A percentile compares a stretch with the other conserved stretches of the same genome.
These are phyloP conservation scores for Stereum hirsutum DNA, from an alignment of 1,284 basidiomycete genomes.

Conservation along the genomic window DNA sequence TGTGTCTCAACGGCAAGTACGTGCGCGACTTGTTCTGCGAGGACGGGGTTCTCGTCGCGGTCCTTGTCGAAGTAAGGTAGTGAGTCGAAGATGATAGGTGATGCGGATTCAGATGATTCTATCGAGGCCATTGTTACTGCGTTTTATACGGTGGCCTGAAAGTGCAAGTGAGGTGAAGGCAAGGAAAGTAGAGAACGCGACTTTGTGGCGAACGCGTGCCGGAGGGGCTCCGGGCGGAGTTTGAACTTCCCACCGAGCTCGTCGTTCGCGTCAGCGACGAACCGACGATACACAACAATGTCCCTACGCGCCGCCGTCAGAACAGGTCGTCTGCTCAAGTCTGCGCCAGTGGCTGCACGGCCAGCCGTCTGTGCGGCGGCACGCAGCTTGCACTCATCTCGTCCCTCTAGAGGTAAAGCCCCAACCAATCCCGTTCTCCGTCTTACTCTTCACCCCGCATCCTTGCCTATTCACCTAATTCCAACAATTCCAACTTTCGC, in stretches of 20 bases:
- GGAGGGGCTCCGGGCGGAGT: slow-evolving; percentile 14
- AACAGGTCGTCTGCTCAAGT: slow-evolving; percentile 29
- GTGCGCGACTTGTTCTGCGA: slow-evolving; percentile 65
- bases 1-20: slow-evolving; percentile 64
- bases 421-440: too few species aligned
- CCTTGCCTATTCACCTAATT: neutral
- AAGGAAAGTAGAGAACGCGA: slow-evolving; percentile 6
- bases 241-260: slow-evolving; percentile 9
- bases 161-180: too few species aligned
- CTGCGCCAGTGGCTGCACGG: slow-evolving; percentile 17
- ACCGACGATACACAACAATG: slow-evolving; percentile 32
- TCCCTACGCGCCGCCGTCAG: slow-evolving; percentile 37
- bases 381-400: slow-evolving; percentile 21
- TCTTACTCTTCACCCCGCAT: neutral
- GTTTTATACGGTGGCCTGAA: too few species aligned
- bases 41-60: slow-evolving; percentile 64
- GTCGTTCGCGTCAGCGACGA: slow-evolving; percentile 5
- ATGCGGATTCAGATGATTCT: too few species aligned
- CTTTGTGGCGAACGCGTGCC: slow-evolving; percentile 1
- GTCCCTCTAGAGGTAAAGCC: slow-evolving; percentile 41
- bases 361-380: slow-evolving; percentile 18
- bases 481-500: slow-evolving; percentile 4
- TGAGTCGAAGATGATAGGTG: slow-evolving; percentile 53
- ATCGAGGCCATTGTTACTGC: too few species aligned
- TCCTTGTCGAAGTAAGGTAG: slow-evolving; percentile 95